Conservation (phyloP, 768 basidiomycete species). For the Boletales sp. region DNA sequence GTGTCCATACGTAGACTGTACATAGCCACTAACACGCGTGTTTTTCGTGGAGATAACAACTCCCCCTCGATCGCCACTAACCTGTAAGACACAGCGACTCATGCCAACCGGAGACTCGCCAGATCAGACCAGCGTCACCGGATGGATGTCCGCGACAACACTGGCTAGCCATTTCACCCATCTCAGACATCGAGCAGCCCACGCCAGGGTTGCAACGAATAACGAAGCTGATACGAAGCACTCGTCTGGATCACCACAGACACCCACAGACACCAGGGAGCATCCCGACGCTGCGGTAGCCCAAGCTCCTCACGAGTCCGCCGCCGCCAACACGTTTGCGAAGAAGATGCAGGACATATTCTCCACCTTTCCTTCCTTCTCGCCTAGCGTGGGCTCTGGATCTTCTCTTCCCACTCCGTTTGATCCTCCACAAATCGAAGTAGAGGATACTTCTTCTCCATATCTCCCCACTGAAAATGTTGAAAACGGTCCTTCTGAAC, state of each 20-base stretch:
- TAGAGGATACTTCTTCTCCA: conserved; percentile 7
- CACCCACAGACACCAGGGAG: conserved; percentile 7
- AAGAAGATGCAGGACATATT: conserved; percentile 52
- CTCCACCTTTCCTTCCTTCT: conserved; percentile 37
- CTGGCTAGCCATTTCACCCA: conserved; percentile 12
- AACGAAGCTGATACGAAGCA: background rate
- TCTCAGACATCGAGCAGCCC: conserved; percentile 11
- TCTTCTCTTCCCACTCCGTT: conserved; percentile 16
- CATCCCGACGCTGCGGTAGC: conserved; percentile 3
- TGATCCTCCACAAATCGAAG: conserved; percentile 7
- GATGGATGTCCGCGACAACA: conserved; percentile 2
- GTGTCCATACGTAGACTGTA: background rate
- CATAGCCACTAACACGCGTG: background rate
- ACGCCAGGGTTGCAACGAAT: background rate
- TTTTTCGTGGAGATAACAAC: no score
- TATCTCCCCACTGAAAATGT: conserved; percentile 47
- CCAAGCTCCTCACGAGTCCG: conserved; percentile 32
- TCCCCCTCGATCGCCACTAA: conserved; percentile 15
- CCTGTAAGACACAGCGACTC: conserved; percentile 10
- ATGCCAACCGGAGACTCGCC: no score
- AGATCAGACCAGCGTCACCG: no score
- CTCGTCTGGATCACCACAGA: background rate
- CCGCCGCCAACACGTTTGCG: conserved; percentile 36
- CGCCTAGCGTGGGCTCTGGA: conserved; percentile 14
- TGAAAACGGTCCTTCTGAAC: conserved; percentile 54